A percentile compares a stretch with the other conserved stretches of the same genome.
These are phyloP conservation scores for Mycena vulgaris DNA, from an alignment of 768 basidiomycete species.

Conservation along the genomic window DNA sequence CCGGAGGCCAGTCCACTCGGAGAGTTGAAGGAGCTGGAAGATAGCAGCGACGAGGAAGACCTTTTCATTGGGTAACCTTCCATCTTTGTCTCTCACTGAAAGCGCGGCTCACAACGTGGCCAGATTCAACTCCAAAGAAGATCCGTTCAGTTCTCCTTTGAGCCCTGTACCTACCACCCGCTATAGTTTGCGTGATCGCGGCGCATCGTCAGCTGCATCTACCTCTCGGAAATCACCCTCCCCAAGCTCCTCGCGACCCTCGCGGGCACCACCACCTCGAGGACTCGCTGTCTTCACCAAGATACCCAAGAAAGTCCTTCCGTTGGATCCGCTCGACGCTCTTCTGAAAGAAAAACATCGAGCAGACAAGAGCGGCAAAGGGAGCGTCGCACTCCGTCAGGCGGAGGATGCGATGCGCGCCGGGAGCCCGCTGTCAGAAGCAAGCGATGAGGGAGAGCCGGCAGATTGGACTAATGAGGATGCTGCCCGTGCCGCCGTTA, in stretches of 20 bases:
- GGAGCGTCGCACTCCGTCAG: constrained; percentile 57
- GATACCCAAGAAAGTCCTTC: constrained; percentile 45
- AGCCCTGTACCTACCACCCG: constrained; percentile 26
- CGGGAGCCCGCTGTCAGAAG: constrained; percentile 48
- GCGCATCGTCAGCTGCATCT: constrained; percentile 19
- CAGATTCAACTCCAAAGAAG: constrained; percentile 29
- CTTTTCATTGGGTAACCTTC: constrained; percentile 18
- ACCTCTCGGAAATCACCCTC: constrained; percentile 31
- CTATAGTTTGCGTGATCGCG: constrained; percentile 31
- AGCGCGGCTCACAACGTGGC: background rate
- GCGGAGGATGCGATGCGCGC: constrained; percentile 61
- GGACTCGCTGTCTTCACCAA: constrained; percentile 20
- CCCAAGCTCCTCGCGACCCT: constrained; percentile 24
- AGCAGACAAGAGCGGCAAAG: constrained; percentile 57
- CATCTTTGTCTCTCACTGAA: background rate
- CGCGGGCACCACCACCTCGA: constrained; percentile 23
- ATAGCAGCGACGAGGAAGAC: constrained; percentile 67
- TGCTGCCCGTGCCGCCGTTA: constrained; percentile 57
- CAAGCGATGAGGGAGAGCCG: constrained; percentile 53
- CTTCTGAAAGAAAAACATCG: constrained; percentile 69
- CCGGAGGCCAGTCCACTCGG: constrained; percentile 57
- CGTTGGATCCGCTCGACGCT: constrained; percentile 67
- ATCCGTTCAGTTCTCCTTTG: constrained; percentile 24
- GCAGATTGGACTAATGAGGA: constrained; percentile 55
- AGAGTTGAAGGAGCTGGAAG: constrained; percentile 64